phyloP scores from a whole-genome alignment of 2,329 filamentous ascomycete genomes.

The Lecanoromycetidae sp. region DNA sequence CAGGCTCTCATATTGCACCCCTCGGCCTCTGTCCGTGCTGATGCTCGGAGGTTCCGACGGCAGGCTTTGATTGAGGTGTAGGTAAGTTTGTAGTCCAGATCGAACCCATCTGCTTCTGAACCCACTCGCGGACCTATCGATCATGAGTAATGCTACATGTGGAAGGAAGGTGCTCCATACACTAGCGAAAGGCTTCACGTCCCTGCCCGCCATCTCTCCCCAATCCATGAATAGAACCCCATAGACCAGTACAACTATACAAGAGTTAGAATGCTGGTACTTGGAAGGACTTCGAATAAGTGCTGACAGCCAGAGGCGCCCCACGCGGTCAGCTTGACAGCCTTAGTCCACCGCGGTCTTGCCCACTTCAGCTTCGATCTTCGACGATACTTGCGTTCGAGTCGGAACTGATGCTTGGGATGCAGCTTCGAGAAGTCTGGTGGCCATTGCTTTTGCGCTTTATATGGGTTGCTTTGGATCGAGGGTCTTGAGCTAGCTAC shows the following conservation, averaged over 20 bases:
- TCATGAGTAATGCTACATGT: background rate
- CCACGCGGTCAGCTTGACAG: conserved; percentile 46
- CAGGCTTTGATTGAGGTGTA: conserved; percentile 16
- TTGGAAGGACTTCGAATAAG: background rate
- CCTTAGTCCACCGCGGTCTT: conserved; percentile 46
- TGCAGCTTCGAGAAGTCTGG: conserved; percentile 51
- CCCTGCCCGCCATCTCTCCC: conserved; percentile 18
- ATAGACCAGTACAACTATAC: conserved; percentile 31
- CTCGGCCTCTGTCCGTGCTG: background rate
- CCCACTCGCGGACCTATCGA: conserved; percentile 9
- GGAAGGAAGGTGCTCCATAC: background rate
- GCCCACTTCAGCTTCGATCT: conserved; percentile 50
- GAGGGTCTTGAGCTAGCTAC: conserved; percentile 9
- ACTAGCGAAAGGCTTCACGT: conserved; percentile 6
- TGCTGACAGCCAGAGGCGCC: conserved; percentile 38
- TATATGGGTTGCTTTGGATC: conserved; percentile 45
- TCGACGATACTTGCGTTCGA: conserved; percentile 53
- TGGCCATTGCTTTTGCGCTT: conserved; percentile 51
- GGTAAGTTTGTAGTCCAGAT: conserved; percentile 11
- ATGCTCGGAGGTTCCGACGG: no score
- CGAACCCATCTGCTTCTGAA: conserved; percentile 1
- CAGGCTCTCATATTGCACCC: background rate
- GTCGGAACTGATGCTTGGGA: conserved; percentile 54
- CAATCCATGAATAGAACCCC: conserved; percentile 35
- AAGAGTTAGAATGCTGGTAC: background rate